phyloP scores from a whole-genome alignment of 495 filamentous ascomycete species.

The Paragyromitra xinjiangensis region DNA sequence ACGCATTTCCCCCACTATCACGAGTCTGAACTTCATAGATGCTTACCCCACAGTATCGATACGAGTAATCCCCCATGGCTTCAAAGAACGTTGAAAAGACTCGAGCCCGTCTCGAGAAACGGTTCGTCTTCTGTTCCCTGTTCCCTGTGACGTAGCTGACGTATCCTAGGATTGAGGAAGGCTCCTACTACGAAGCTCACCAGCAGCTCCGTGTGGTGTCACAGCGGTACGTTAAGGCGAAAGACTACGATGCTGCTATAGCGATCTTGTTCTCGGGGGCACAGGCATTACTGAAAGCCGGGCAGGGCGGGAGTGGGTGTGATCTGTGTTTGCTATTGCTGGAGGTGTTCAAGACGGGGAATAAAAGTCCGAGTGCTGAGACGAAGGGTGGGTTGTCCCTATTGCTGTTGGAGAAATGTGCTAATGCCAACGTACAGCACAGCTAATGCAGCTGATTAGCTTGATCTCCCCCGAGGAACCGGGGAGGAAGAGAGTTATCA shows the following conservation, averaged over 20 bases:
- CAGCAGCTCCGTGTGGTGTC: conserved; percentile 96
- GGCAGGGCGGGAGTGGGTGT: conserved; percentile 89
- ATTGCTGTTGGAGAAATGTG: not conserved
- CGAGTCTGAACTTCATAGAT: conserved; percentile 1
- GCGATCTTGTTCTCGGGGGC: conserved; percentile 87
- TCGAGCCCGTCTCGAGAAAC: conserved; percentile 51
- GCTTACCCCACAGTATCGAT: not conserved
- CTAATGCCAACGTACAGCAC: conserved; percentile 59
- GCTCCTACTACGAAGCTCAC: conserved; percentile 95
- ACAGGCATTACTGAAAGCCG: conserved; percentile 82
- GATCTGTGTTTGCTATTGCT: conserved; percentile 86
- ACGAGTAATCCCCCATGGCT: conserved; percentile 32
- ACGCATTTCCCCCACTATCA: conserved; percentile 27
- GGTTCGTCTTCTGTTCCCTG: conserved; percentile 22
- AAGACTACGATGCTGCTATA: conserved; percentile 82
- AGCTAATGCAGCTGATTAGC: conserved; percentile 71
- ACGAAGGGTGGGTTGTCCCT: conserved; percentile 63
- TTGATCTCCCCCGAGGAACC: conserved; percentile 85
- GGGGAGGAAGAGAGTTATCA: conserved; percentile 87
- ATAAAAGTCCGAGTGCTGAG: conserved; percentile 72
- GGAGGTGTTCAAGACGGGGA: conserved; percentile 86
- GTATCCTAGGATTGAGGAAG: conserved; percentile 78
- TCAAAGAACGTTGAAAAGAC: conserved; percentile 57
- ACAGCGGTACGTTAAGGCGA: conserved; percentile 85
- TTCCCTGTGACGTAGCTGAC: not conserved